phyloP scores from a whole-genome alignment of 805 yeast species.

The Suhomyces pyralidae region DNA sequence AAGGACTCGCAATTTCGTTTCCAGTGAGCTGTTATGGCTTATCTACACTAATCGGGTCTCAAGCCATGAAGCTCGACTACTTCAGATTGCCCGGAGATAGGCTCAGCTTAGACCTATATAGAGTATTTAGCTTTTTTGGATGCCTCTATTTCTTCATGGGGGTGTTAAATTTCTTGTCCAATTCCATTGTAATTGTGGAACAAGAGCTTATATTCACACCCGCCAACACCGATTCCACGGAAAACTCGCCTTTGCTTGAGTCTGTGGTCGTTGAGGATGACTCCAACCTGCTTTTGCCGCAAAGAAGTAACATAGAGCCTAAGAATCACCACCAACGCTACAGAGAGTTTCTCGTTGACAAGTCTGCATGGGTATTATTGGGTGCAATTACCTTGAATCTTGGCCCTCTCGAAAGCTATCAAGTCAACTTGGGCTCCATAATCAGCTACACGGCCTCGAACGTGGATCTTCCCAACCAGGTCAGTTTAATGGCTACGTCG shows the following conservation, averaged over 20 bases:
- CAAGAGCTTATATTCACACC: constrained; percentile 43
- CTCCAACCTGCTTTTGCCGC: constrained; percentile 24
- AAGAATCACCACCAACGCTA: constrained; percentile 33
- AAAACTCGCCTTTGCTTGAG: constrained; percentile 28
- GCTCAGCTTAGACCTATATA: constrained; percentile 42
- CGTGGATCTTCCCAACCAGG: constrained; percentile 41
- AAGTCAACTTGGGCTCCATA: constrained; percentile 78
- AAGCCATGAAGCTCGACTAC: constrained; percentile 44
- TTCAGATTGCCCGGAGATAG: constrained; percentile 28
- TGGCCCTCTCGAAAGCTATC: constrained; percentile 84
- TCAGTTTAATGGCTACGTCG: constrained; percentile 57
- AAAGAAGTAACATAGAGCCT: constrained; percentile 36
- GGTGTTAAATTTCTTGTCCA: constrained; percentile 57
- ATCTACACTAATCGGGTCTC: constrained; percentile 74
- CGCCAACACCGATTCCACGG: constrained; percentile 18
- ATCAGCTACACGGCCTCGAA: constrained; percentile 38
- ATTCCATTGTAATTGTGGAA: constrained; percentile 61
- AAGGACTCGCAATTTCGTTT: constrained; percentile 78
- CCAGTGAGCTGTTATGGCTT: constrained; percentile 90
- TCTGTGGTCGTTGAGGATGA: constrained; percentile 6
- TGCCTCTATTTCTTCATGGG: constrained; percentile 56
- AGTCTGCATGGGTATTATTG: constrained; percentile 62
- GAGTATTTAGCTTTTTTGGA: constrained; percentile 53
- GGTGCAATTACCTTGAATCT: constrained; percentile 60
- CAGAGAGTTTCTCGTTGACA: constrained; percentile 45